A percentile compares a stretch with the other conserved stretches of the same genome.
phyloP scores from a whole-genome alignment of 2,329 filamentous ascomycete species.

The Eutypella sp. region DNA sequence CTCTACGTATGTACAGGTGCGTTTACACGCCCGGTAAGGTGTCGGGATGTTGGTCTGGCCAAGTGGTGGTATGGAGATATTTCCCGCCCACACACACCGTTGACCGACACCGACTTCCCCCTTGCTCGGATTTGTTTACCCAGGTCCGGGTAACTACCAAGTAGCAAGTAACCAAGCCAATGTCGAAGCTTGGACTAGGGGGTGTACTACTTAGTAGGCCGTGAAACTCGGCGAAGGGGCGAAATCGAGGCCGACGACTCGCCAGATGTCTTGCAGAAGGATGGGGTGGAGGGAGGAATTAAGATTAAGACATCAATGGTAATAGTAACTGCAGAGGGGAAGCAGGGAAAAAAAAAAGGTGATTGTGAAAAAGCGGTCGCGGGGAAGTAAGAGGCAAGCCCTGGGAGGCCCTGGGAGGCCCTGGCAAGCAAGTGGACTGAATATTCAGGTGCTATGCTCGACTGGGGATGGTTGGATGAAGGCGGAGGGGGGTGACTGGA shows the following conservation, averaged over 20 bases:
- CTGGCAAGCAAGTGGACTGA: not conserved
- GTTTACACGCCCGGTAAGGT: not conserved
- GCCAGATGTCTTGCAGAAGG: not conserved
- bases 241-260: not conserved
- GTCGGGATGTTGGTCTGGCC: not conserved
- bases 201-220: too few relatives aligned
- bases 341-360: not conserved
- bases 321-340: not conserved
- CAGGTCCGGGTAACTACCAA: not conserved
- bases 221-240: not conserved
- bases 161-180: too few relatives aligned
- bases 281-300: not conserved
- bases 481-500: too few relatives aligned
- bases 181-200: not conserved
- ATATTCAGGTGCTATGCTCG: too few relatives aligned
- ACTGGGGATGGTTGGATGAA: too few relatives aligned
- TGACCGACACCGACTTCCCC: not conserved
- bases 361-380: conserved; percentile 1
- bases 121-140: not conserved
- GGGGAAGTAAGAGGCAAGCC: not conserved
- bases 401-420: not conserved
- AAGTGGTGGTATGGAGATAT: not conserved
- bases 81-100: not conserved
- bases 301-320: not conserved
- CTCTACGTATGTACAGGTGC: not conserved